Evolutionary conservation across 2,329 filamentous ascomycete genomes (phyloP), one percentile per base, ranked within the genome.

Genomic region (Fusarium sp.): DNA sequence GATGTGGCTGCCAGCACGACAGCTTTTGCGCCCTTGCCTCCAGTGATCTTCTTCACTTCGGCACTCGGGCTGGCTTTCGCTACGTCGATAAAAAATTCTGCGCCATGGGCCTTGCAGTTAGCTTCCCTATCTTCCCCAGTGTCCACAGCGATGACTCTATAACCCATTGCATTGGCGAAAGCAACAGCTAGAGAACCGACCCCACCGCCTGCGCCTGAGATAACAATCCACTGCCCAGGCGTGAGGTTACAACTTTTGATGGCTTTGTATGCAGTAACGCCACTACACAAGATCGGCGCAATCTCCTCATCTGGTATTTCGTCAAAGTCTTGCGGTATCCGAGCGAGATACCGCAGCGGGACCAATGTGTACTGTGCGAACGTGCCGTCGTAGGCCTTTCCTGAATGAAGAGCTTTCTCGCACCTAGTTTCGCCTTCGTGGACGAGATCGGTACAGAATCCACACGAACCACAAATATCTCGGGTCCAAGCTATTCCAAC

Each of bases 211-310:
- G 74, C 81, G 2, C 81, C 82, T 0, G 76, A 74, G 2, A 84
- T 71, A 3, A 76, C 79, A 1, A 82, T 55, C 74, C 75, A 81
- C 53, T 79, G 75, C 1, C 81, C 80, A 1, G 78, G 78, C 1
- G 66, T 72, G 14, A 76, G 58, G 9, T 63, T 71, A 48, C 75
- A 77, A 6, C 66, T 64, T 66, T 81, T 81, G 57, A 82, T 65
- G 0, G 79, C 81, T 63, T 80, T 81, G 58, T 83, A 83, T 3
- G 81, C 81, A 3, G 81, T 83, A 0, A 83, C 80, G 1, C 82
- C 82, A 6, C 77, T 81, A 55, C 82, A 84, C n/a, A 83, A 67
- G 13, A 84, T 76, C 0, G 82, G 82, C 1, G 80, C 81, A 2
- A 82, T 72, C 13, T 75, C 58, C 48, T 82, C 79, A 33, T 82